A percentile compares a stretch with the other conserved stretches of the same genome.
Conservation (phyloP, 1,139 yeast genomes). For the Geotrichum macrosporum region DNA sequence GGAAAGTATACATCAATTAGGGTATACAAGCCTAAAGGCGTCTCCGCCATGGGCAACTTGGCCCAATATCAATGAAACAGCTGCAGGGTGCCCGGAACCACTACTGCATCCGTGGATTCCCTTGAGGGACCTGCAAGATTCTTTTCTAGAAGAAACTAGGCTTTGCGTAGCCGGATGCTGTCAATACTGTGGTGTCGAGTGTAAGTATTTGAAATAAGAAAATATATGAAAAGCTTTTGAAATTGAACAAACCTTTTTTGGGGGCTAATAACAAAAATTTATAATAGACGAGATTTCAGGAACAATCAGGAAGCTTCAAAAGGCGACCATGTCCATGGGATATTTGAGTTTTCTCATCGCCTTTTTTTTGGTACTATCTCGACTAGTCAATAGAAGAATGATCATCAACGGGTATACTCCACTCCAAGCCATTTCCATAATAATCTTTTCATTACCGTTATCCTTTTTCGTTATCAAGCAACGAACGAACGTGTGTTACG, state of each 20-base stretch:
- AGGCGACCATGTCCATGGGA: constrained; percentile 16
- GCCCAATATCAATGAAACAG: constrained; percentile 15
- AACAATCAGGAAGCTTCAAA: constrained; percentile 15
- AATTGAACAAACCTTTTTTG: too few relatives aligned
- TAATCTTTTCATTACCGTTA: constrained; percentile 20
- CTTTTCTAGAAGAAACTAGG: constrained; percentile 15
- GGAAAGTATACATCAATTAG: too few relatives aligned
- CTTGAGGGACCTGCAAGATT: constrained; percentile 5
- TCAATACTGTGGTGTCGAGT: constrained; percentile 18
- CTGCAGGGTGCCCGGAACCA: constrained; percentile 16
- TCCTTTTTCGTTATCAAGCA: constrained; percentile 18
- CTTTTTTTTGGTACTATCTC: constrained; percentile 21
- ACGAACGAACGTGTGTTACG: constrained; percentile 19
- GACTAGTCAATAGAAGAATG: constrained; percentile 23
- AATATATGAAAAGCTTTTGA: not conserved
- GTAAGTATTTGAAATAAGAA: constrained; percentile 9
- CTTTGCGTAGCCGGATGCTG: constrained; percentile 21
- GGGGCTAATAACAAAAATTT: too few relatives aligned
- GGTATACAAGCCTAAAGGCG: not conserved
- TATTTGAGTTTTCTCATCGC: constrained; percentile 22
- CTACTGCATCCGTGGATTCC: constrained; percentile 17
- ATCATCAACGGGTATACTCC: constrained; percentile 25
- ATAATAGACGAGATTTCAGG: constrained; percentile 16
- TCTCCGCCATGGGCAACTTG: constrained; percentile 6
- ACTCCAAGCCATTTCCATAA: constrained; percentile 24